Conservation (phyloP, 331 rosid species). For the Ulmus americana region DNA sequence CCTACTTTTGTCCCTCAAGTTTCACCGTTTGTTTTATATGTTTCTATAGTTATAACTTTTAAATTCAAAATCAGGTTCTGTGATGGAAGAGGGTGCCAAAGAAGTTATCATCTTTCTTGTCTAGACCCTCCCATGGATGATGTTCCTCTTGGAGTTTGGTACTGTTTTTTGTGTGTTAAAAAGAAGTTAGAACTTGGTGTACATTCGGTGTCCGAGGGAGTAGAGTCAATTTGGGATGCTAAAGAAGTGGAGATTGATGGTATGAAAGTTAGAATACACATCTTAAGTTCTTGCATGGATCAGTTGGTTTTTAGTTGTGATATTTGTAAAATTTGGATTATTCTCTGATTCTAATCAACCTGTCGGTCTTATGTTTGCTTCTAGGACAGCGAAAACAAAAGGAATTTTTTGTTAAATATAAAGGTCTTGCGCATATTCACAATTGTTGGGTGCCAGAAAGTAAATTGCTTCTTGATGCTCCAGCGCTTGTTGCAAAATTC, state of each 20-base stretch:
- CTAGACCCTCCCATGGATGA: slow-evolving; percentile 56
- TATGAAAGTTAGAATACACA: slow-evolving; percentile 21
- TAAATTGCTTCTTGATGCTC: slow-evolving; percentile 51
- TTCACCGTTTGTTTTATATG: slow-evolving; percentile 6
- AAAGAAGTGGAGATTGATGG: slow-evolving; percentile 44
- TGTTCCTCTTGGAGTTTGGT: slow-evolving; percentile 61
- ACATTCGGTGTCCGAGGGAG: slow-evolving; percentile 53
- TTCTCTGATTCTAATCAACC: slow-evolving; percentile 16
- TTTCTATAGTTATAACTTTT: neutral
- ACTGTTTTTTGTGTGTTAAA: slow-evolving; percentile 46
- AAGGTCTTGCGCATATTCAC: slow-evolving; percentile 63
- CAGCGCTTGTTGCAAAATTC: slow-evolving; percentile 41
- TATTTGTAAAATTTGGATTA: neutral
- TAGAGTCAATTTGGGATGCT: slow-evolving; percentile 48
- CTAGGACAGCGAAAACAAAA: slow-evolving; percentile 40
- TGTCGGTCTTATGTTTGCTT: slow-evolving; percentile 14
- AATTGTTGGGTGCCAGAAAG: slow-evolving; percentile 47
- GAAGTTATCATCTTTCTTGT: slow-evolving; percentile 62
- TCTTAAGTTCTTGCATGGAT: slow-evolving; percentile 13
- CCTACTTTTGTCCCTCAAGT: neutral
- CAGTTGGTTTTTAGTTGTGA: slow-evolving; percentile 1
- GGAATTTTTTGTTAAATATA: slow-evolving; percentile 54
- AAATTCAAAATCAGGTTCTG: slow-evolving; percentile 47
- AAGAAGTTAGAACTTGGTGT: slow-evolving; percentile 59
- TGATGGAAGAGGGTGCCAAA: slow-evolving; percentile 54